A percentile compares a stretch with the other conserved stretches of the same genome.
Evolutionary conservation across 164 flowering plant genomes (phyloP).

Genomic region (Tinospora cordifolia): DNA sequence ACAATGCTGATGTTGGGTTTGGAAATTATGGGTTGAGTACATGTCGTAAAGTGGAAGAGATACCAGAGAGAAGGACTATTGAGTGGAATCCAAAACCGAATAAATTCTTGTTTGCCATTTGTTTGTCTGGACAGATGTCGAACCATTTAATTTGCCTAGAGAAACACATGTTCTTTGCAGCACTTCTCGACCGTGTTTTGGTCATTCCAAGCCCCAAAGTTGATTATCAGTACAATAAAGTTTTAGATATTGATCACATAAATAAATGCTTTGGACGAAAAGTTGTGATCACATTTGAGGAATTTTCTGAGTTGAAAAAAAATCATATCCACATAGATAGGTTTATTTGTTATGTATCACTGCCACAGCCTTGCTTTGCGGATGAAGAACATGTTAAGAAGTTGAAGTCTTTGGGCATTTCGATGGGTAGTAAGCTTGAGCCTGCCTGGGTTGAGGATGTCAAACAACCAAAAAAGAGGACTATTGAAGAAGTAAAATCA

Average conservation of each 20-base stretch:
- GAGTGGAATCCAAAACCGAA: slow-evolving; percentile 73
- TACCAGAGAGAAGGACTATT: slow-evolving; percentile 43
- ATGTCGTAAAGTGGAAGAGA: slow-evolving; percentile 47
- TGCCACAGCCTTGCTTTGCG: slow-evolving; percentile 63
- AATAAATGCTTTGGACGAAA: slow-evolving; percentile 69
- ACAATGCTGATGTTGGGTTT: slow-evolving; percentile 16
- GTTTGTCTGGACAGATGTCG: slow-evolving; percentile 95
- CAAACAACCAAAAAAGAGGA: slow-evolving; percentile 55
- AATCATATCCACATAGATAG: slow-evolving; percentile 51
- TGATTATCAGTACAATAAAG: slow-evolving; percentile 65
- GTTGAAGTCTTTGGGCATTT: slow-evolving; percentile 56
- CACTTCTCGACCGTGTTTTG: slow-evolving; percentile 61
- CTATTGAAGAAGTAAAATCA: slow-evolving; percentile 47
- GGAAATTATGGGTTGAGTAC: slow-evolving; percentile 19
- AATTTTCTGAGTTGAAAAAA: slow-evolving; percentile 54
- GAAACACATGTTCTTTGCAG: slow-evolving; percentile 97
- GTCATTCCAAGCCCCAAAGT: slow-evolving; percentile 76
- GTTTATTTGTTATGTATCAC: slow-evolving; percentile 71
- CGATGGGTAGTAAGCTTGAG: slow-evolving; percentile 65
- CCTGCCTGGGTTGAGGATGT: slow-evolving; percentile 74
- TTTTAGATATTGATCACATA: slow-evolving; percentile 70
- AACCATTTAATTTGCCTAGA: slow-evolving; percentile 92
- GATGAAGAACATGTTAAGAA: slow-evolving; percentile 79
- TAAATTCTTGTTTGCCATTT: slow-evolving; percentile 71
- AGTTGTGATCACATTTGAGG: slow-evolving; percentile 68